These are phyloP conservation scores for Aureobasidium uvarum DNA, from an alignment of 2,329 filamentous ascomycete species.

Conservation along the genomic window DNA sequence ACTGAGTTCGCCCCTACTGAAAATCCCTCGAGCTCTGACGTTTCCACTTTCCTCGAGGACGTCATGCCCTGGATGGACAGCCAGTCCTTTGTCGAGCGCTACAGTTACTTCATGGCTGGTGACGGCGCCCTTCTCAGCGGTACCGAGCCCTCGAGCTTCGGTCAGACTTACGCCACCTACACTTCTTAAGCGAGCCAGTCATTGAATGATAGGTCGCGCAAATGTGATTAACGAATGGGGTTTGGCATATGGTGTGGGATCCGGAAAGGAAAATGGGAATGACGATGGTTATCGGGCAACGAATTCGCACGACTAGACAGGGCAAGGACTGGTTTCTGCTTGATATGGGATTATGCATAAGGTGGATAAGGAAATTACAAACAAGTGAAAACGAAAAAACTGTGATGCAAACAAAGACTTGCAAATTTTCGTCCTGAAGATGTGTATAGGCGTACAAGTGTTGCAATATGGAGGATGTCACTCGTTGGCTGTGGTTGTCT, in stretches of 20 bases:
- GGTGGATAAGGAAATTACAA: constrained; percentile 7
- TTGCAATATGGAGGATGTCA: constrained; percentile 1
- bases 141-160: constrained; percentile 35
- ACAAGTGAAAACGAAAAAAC: neutral
- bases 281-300: constrained; percentile 10
- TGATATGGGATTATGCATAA: constrained; percentile 14
- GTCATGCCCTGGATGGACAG: constrained; percentile 50
- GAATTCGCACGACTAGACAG: constrained; percentile 6
- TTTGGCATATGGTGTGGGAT: neutral
- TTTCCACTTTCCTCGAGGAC: constrained; percentile 50
- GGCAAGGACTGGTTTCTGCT: constrained; percentile 24
- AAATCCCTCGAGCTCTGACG: constrained; percentile 42
- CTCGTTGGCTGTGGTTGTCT: constrained; percentile 8
- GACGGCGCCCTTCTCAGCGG: constrained; percentile 41
- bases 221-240: constrained; percentile 12
- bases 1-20: constrained; percentile 62
- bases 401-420: neutral
- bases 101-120: constrained; percentile 42
- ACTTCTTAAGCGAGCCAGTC: constrained; percentile 7
- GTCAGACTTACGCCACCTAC: constrained; percentile 34
- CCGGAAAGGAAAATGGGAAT: constrained; percentile 4
- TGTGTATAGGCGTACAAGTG: neutral
- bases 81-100: constrained; percentile 43
- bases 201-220: neutral
- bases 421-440: neutral